A percentile compares a stretch with the other conserved stretches of the same genome.
Evolutionary conservation across 2,329 filamentous ascomycete species (phyloP).

Genomic region (Xylariaceae sp.): DNA sequence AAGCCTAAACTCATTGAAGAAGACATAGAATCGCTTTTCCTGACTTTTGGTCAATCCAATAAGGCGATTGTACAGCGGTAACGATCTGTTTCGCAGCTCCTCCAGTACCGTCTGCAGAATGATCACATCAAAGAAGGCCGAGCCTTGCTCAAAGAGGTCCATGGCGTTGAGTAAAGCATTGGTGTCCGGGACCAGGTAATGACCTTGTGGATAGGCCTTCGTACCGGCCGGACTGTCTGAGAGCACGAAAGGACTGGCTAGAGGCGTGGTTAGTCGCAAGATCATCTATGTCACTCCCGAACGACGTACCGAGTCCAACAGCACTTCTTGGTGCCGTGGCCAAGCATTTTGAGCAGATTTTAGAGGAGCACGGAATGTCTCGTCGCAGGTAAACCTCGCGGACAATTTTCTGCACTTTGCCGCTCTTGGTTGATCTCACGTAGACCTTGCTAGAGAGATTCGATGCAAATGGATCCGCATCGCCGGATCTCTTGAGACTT

Average conservation of each 20-base stretch:
- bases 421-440: constrained; percentile 88
- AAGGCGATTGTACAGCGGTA: constrained; percentile 92
- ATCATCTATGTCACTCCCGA: constrained; percentile 2
- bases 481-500: constrained; percentile 60
- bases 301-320: constrained; percentile 64
- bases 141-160: constrained; percentile 92
- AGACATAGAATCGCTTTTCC: constrained; percentile 96
- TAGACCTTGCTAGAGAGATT: constrained; percentile 96
- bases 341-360: constrained; percentile 76
- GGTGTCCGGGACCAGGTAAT: constrained; percentile 94
- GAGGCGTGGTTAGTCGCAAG: neutral
- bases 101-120: constrained; percentile 95
- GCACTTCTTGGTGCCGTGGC: constrained; percentile 75
- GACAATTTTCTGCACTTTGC: constrained; percentile 98
- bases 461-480: constrained; percentile 54
- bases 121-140: constrained; percentile 93
- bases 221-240: constrained; percentile 86
- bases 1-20: constrained; percentile 96
- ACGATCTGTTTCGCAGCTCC: constrained; percentile 87
- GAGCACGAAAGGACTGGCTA: constrained; percentile 80
- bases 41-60: constrained; percentile 90
- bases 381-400: constrained; percentile 92
- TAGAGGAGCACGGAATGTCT: constrained; percentile 96
- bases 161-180: constrained; percentile 94
- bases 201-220: constrained; percentile 76